Evolutionary conservation across 2,329 filamentous ascomycete species (phyloP).

Genomic region (Sphaerulina vaccinii): DNA sequence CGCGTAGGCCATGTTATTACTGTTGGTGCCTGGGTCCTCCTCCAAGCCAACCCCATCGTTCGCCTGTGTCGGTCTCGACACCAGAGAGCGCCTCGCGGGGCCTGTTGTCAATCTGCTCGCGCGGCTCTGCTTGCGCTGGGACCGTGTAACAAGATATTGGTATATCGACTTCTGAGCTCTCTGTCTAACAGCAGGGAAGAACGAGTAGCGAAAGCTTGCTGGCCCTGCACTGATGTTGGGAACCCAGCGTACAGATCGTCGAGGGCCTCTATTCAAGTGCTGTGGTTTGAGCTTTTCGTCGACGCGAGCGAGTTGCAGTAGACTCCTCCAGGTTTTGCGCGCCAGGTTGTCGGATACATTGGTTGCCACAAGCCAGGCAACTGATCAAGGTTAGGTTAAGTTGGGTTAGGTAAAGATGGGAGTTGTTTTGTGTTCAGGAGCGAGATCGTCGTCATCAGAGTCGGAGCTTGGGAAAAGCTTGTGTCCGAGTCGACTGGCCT

Average conservation of each 20-base stretch:
- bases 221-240: conserved; percentile 65
- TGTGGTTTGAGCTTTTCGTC: conserved; percentile 5
- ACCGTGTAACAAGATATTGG: conserved; percentile 36
- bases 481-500: too few relatives aligned
- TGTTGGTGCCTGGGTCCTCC: conserved; percentile 13
- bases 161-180: conserved; percentile 75
- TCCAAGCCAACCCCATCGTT: conserved; percentile 35
- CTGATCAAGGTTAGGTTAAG: neutral
- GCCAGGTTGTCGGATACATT: conserved; percentile 25
- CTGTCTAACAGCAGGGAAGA: conserved; percentile 68
- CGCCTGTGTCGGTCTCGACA: neutral
- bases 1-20: conserved; percentile 36
- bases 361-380: neutral
- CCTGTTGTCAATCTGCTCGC: conserved; percentile 17
- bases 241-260: conserved; percentile 29
- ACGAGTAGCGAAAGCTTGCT: conserved; percentile 70
- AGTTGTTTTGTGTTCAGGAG: neutral
- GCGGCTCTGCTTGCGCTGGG: conserved; percentile 30
- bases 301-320: conserved; percentile 23
- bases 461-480: neutral
- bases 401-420: neutral
- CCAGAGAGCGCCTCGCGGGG: conserved; percentile 2
- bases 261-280: neutral
- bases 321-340: conserved; percentile 30
- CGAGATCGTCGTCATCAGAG: neutral